These are phyloP conservation scores for Fusarium begoniae DNA, from an alignment of 2,329 filamentous ascomycete genomes.

Conservation along the genomic window DNA sequence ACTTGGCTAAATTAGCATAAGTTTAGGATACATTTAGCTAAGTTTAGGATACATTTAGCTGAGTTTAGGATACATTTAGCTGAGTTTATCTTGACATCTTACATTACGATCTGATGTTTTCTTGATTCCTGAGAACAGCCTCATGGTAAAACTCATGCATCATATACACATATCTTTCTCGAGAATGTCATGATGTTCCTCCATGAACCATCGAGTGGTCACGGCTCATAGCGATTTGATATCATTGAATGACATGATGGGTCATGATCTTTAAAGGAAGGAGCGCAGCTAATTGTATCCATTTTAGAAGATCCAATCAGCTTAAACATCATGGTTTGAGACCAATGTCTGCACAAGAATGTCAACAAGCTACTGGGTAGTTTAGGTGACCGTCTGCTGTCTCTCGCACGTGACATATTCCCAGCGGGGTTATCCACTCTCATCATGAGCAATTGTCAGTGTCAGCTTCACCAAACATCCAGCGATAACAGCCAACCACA, in stretches of 20 bases:
- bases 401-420: neutral
- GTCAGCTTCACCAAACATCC: neutral
- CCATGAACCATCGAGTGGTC: neutral
- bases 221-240: neutral
- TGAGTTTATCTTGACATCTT: fast-evolving
- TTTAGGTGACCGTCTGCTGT: neutral
- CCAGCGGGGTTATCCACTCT: neutral
- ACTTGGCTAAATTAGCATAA: neutral
- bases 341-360: neutral
- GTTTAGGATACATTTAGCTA: neutral
- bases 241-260: neutral
- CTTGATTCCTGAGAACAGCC: fast-evolving
- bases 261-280: fast-evolving
- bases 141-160: fast-evolving
- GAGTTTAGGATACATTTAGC: neutral
- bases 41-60: neutral
- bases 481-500: neutral
- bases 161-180: fast-evolving
- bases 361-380: neutral
- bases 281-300: fast-evolving
- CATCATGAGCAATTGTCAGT: neutral
- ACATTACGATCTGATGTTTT: too few species aligned
- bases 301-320: neutral
- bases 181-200: neutral
- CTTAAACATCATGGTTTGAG: fast-evolving